phyloP scores from a whole-genome alignment of 2,329 filamentous ascomycete genomes.

The Monilinia aucupariae region DNA sequence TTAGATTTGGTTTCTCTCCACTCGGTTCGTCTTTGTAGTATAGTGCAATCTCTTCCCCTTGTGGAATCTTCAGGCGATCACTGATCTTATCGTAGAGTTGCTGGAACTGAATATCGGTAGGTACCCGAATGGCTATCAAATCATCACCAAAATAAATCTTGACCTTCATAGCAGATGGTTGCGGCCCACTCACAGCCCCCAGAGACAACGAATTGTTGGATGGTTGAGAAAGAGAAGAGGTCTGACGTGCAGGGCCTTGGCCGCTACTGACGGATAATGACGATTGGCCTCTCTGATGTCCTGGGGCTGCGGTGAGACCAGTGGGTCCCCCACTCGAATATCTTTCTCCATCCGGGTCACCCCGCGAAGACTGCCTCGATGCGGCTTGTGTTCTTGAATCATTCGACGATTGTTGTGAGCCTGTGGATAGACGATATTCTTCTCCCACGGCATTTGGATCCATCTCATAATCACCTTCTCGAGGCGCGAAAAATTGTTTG shows the following conservation, averaged over 20 bases:
- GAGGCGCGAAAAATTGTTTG: constrained; percentile 82
- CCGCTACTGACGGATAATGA: constrained; percentile 32
- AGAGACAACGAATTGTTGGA: constrained; percentile 53
- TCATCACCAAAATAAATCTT: constrained; percentile 93
- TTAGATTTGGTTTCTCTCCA: constrained; percentile 66
- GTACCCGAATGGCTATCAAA: constrained; percentile 84
- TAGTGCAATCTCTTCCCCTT: constrained; percentile 66
- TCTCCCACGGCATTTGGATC: constrained; percentile 61
- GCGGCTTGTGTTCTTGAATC: constrained; percentile 55
- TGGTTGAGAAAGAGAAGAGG: constrained; percentile 42
- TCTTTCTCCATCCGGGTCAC: constrained; percentile 52
- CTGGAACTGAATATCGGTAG: constrained; percentile 69
- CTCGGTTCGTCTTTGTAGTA: constrained; percentile 74
- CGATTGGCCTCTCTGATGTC: constrained; percentile 38
- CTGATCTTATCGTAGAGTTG: constrained; percentile 79
- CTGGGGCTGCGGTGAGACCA: constrained; percentile 48
- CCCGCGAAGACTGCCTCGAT: constrained; percentile 61
- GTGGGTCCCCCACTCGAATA: constrained; percentile 51
- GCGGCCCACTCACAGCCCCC: constrained; percentile 36
- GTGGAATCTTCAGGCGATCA: constrained; percentile 71
- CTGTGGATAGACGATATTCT: constrained; percentile 69
- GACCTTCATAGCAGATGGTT: constrained; percentile 67
- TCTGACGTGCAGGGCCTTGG: constrained; percentile 31
- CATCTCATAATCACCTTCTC: constrained; percentile 89
- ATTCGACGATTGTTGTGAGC: constrained; percentile 61